Evolutionary conservation across 495 filamentous ascomycete species (phyloP).

Genomic region (Thermochaetoides thermophila): DNA sequence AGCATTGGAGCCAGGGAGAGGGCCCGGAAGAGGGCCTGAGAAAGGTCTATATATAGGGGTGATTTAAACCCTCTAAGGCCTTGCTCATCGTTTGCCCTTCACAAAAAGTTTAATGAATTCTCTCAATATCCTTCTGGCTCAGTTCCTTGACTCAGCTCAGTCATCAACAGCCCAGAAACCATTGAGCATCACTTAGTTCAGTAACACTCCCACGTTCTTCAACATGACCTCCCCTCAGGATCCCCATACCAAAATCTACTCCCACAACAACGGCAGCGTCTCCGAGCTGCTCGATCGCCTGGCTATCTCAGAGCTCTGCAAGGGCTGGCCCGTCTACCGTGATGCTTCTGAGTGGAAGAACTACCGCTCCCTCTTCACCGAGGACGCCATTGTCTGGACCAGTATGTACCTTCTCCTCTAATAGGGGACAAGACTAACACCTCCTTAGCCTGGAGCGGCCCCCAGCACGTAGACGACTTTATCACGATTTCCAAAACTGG

Average conservation of each 20-base stretch:
- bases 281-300: conserved; percentile 36
- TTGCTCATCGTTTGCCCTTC: too few relatives aligned
- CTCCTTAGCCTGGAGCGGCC: conserved; percentile 38
- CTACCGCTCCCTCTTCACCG: conserved; percentile 44
- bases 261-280: conserved; percentile 42
- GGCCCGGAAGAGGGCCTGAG: too few relatives aligned
- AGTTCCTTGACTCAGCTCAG: too few relatives aligned
- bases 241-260: conserved; percentile 28
- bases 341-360: conserved; percentile 54
- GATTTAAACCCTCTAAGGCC: too few relatives aligned
- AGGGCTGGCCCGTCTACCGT: conserved; percentile 52
- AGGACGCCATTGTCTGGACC: conserved; percentile 45
- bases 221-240: conserved; percentile 30
- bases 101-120: too few relatives aligned
- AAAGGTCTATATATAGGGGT: too few relatives aligned
- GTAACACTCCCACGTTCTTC: too few relatives aligned
- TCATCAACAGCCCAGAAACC: too few relatives aligned
- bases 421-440: background rate
- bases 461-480: conserved; percentile 38
- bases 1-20: too few relatives aligned
- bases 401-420: conserved; percentile 21
- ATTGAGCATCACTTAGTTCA: too few relatives aligned
- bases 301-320: conserved; percentile 46
- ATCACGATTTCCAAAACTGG: conserved; percentile 44
- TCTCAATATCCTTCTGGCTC: too few relatives aligned